Percentiles rank a stretch among this genome's conserved stretches.
Conservation (phyloP, 2,329 filamentous ascomycete species). For the Apiospora pterosperma region DNA sequence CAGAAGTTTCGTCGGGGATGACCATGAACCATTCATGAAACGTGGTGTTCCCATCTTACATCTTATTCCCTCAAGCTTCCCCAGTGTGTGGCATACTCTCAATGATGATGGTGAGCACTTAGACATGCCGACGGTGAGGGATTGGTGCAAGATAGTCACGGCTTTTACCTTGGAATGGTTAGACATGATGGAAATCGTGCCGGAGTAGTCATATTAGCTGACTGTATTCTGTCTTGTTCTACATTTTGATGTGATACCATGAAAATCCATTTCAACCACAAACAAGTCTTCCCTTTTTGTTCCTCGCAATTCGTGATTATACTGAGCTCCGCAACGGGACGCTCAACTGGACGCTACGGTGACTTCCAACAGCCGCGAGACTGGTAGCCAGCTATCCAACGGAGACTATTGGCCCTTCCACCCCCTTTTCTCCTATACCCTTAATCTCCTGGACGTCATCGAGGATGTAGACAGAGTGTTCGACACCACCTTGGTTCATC, state of each 20-base stretch:
- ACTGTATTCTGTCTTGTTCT: not conserved
- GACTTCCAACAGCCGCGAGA: not conserved
- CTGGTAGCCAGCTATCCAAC: too few relatives aligned
- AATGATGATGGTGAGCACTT: constrained; percentile 71
- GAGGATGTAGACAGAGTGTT: too few relatives aligned
- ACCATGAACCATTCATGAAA: constrained; percentile 74
- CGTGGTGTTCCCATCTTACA: constrained; percentile 75
- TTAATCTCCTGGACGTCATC: too few relatives aligned
- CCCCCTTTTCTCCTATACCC: too few relatives aligned
- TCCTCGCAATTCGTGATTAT: not conserved
- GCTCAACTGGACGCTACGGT: not conserved
- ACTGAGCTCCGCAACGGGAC: not conserved
- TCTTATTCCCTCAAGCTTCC: constrained; percentile 70
- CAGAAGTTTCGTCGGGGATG: constrained; percentile 55
- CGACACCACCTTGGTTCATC: too few relatives aligned
- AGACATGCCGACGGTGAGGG: constrained; percentile 66
- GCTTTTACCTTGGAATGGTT: constrained; percentile 79
- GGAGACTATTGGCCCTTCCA: too few relatives aligned
- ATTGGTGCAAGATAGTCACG: constrained; percentile 71
- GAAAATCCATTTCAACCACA: not conserved
- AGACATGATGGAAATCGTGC: constrained; percentile 53
- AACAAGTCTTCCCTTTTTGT: not conserved
- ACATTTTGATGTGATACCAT: not conserved
- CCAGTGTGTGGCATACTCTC: constrained; percentile 68
- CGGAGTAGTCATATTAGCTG: constrained; percentile 14